A percentile compares a stretch with the other conserved stretches of the same genome.
phyloP scores from a whole-genome alignment of 2,329 filamentous ascomycete species.

The Fusarium beomiforme region DNA sequence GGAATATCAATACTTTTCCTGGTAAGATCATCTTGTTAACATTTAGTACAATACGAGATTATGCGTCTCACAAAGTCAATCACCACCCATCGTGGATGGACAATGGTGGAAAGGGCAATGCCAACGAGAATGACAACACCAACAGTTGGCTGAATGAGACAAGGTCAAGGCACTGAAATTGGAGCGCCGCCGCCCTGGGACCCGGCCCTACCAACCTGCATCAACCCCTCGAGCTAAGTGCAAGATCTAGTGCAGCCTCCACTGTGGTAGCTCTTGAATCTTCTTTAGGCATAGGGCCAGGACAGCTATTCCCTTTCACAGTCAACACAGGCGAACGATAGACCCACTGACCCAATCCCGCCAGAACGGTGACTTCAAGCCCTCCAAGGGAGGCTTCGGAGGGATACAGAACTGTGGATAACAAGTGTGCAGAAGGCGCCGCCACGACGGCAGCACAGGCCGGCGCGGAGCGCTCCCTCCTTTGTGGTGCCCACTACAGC shows the following conservation, averaged over 20 bases:
- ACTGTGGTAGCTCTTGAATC: slow-evolving; percentile 30
- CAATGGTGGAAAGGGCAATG: slow-evolving; percentile 18
- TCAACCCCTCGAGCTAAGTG: slow-evolving; percentile 41
- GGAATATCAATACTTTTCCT: background rate
- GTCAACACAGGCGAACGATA: slow-evolving; percentile 25
- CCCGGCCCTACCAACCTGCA: slow-evolving; percentile 36
- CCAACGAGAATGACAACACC: slow-evolving; percentile 14
- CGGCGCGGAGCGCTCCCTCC: slow-evolving; percentile 37
- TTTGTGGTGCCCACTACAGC: background rate
- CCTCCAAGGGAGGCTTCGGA: slow-evolving; percentile 35
- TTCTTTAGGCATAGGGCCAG: slow-evolving; percentile 27
- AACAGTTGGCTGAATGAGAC: slow-evolving; percentile 24
- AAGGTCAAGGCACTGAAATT: slow-evolving; percentile 12
- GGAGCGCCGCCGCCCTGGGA: slow-evolving; percentile 35
- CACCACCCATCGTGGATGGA: slow-evolving; percentile 16
- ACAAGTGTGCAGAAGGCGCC: slow-evolving; percentile 40
- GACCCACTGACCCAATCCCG: slow-evolving; percentile 28
- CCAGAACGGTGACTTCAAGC: slow-evolving; percentile 33
- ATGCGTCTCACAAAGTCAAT: slow-evolving; percentile 3
- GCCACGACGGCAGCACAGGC: slow-evolving; percentile 44
- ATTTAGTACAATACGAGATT: slow-evolving; percentile 5
- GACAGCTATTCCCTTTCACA: slow-evolving; percentile 29
- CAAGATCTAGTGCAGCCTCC: slow-evolving; percentile 30
- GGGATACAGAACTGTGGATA: slow-evolving; percentile 35
- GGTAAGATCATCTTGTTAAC: slow-evolving; percentile 1